Evolutionary conservation across 805 yeast genomes (phyloP), one percentile per base, ranked within the genome.

Genomic region (Jamesozyma hellenica): DNA sequence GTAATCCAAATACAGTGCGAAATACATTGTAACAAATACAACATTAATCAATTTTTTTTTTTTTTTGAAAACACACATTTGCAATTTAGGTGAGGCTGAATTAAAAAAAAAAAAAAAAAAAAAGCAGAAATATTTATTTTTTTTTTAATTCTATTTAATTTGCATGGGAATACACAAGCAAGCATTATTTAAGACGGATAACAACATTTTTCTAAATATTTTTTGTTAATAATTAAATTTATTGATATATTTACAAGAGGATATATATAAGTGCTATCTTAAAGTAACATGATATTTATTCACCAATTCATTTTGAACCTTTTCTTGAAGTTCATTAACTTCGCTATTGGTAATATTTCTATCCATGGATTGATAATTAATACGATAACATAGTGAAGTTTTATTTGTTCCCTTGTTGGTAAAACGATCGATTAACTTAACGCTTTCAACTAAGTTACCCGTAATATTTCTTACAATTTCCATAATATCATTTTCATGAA

Each of bases 341-440:
- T 92, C 97, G 2, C 74, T 80, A 56, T 82, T 86, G 19, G 94
- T 85, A 49, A 92, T 67, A 42, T 82, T 82, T 52, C 96, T 75
- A 52, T 90, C 96, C 96, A 92, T 88, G 1, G 95, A 82, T 64
- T 92, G 97, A 64, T 86, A 92, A 56, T 82, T 81, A 43, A 92
- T 74, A 49, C 98, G 70, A 70, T 85, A 92, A 64, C 96, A 87
- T 52, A 82, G 82, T 8, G 94, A 82, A 47, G 66, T 74, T 49
- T 70, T 74, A 2, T 79, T 79, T 0, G 87, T 79, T 55, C 85
- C 85, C 29, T 95, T 94, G 60, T 90, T 94, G 12, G 66, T 68
- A 53, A 90, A 92, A 54, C 82, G 82, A 57, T 92, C 98, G 26
- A 85, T 68, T 34, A 82, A 62, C 35, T 70, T 66, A 2, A 92